Evolutionary conservation across 2,329 filamentous ascomycete genomes (phyloP).

Genomic region (Colletotrichum tropicicola): DNA sequence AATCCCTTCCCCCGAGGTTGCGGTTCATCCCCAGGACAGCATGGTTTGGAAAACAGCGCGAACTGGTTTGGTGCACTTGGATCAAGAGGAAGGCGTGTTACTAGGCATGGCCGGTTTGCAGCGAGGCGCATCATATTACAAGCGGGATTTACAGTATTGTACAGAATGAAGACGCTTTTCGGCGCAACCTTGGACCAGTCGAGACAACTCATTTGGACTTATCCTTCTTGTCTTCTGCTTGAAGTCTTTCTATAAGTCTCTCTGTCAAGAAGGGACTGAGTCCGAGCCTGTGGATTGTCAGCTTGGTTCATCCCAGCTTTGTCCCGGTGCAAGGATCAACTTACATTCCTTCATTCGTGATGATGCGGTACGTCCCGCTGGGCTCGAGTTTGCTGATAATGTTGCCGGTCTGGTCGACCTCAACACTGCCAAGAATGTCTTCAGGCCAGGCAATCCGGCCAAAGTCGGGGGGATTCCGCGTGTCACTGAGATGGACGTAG

Average conservation of each 20-base stretch:
- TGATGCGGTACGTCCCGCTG: conserved; percentile 70
- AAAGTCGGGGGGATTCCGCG: conserved; percentile 71
- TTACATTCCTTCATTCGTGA: conserved; percentile 75
- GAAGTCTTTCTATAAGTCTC: conserved; percentile 63
- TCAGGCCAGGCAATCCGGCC: conserved; percentile 75
- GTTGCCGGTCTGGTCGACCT: conserved; percentile 66
- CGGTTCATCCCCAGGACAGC: neutral
- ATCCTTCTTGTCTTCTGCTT: conserved; percentile 56
- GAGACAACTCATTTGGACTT: neutral
- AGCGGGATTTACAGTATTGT: neutral
- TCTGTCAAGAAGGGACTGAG: conserved; percentile 62
- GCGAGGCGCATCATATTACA: too few species aligned
- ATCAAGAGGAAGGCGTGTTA: too few species aligned
- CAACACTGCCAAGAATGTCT: conserved; percentile 74
- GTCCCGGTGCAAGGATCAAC: conserved; percentile 40
- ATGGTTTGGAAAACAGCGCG: neutral
- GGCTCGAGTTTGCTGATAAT: conserved; percentile 67
- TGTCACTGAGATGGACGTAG: conserved; percentile 72
- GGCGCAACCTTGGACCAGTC: neutral
- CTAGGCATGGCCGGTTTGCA: too few species aligned
- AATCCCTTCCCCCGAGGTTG: neutral
- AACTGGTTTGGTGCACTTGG: too few species aligned
- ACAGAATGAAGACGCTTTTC: neutral
- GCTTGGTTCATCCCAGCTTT: neutral
- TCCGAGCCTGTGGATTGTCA: conserved; percentile 54